These are phyloP conservation scores for Lipomyces mesembrius DNA, from an alignment of 805 yeast genomes.

Conservation along the genomic window DNA sequence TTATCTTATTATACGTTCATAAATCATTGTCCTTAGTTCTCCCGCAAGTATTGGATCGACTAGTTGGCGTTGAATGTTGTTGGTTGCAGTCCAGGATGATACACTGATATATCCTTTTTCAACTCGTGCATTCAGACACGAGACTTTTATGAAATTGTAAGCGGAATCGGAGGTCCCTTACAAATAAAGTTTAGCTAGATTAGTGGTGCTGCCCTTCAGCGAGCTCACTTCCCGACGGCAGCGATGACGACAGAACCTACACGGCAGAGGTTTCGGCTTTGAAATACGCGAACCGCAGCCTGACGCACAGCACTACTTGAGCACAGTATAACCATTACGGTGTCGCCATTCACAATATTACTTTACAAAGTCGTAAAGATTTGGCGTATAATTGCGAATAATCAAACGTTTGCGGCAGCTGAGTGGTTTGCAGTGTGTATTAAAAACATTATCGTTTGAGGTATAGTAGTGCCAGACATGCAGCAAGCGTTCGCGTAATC, in stretches of 20 bases:
- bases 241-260: background rate
- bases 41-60: too few relatives aligned
- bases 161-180: background rate
- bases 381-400: background rate
- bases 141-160: background rate
- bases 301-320: background rate
- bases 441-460: background rate
- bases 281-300: background rate
- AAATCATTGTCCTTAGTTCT: background rate
- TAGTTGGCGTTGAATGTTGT: too few relatives aligned
- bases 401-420: background rate
- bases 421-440: background rate
- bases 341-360: background rate
- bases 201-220: too few relatives aligned
- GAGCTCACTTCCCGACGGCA: background rate
- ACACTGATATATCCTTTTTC: too few relatives aligned
- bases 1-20: too few relatives aligned
- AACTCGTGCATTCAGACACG: background rate
- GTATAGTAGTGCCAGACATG: background rate
- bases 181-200: background rate
- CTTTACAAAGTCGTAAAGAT: background rate
- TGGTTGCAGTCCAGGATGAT: too few relatives aligned
- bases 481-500: background rate
- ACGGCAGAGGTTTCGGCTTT: background rate
- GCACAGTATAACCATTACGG: background rate